Evolutionary conservation across 1,284 basidiomycete genomes (phyloP).

Genomic region (Heterobasidion occidentale): DNA sequence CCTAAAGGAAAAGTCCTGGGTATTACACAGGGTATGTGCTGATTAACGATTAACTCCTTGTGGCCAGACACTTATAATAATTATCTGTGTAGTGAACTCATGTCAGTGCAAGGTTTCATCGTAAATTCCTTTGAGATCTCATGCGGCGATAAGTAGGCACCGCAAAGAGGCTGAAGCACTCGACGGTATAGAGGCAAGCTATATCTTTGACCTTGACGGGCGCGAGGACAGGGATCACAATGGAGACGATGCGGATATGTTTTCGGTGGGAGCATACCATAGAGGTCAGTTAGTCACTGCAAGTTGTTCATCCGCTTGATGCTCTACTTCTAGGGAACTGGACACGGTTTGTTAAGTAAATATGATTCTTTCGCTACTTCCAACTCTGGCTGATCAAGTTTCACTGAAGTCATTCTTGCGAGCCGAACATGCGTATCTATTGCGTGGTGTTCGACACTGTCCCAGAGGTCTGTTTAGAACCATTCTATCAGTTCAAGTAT

Average conservation of each 20-base stretch:
- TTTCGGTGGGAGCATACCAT: constrained; percentile 40
- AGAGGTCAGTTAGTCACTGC: constrained; percentile 28
- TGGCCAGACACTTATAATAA: background rate
- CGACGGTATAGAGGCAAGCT: constrained; percentile 27
- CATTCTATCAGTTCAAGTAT: background rate
- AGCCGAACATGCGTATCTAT: constrained; percentile 48
- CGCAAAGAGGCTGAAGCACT: constrained; percentile 28
- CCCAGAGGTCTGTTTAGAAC: constrained; percentile 35
- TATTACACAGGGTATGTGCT: constrained; percentile 50
- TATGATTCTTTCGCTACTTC: background rate
- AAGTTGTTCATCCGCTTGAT: constrained; percentile 2
- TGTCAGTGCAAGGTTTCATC: constrained; percentile 11
- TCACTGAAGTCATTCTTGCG: constrained; percentile 50
- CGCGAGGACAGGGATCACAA: constrained; percentile 23
- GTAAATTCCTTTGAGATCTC: background rate
- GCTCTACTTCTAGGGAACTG: constrained; percentile 47
- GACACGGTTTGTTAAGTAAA: constrained; percentile 66
- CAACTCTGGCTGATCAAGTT: background rate
- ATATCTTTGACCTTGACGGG: constrained; percentile 57
- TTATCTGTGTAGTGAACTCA: constrained; percentile 13
- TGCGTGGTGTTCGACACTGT: constrained; percentile 54
- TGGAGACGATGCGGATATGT: constrained; percentile 22
- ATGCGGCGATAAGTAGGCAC: constrained; percentile 20
- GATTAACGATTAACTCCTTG: background rate
- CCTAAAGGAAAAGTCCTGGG: constrained; percentile 49